A percentile compares a stretch with the other conserved stretches of the same genome.
phyloP scores from a whole-genome alignment of 2,329 filamentous ascomycete species.

The Septoria petroselini region DNA sequence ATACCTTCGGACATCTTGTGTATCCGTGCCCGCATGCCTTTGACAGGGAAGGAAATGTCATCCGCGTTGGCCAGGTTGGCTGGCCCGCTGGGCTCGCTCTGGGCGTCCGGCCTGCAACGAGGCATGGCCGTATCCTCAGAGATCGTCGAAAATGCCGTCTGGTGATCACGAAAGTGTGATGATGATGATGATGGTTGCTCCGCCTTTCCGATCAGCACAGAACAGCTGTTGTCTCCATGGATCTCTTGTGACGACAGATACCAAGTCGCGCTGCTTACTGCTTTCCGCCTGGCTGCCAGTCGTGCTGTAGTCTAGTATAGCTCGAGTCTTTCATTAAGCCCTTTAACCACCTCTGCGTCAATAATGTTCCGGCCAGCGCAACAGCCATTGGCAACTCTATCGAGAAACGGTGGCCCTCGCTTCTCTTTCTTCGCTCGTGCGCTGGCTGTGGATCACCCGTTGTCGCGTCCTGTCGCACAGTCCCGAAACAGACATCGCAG shows the following conservation, averaged over 20 bases:
- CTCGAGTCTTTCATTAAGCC: not conserved
- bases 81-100: too few relatives aligned
- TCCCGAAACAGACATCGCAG: conserved; percentile 8
- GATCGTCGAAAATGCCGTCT: too few relatives aligned
- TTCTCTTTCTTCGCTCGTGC: too few relatives aligned
- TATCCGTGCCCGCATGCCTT: not conserved
- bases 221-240: not conserved
- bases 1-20: too few relatives aligned
- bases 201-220: not conserved
- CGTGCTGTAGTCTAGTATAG: conserved; percentile 2
- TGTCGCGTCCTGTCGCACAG: conserved; percentile 1
- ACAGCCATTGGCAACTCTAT: conserved; percentile 10
- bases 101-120: not conserved
- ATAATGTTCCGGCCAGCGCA: conserved; percentile 6
- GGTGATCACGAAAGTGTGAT: too few relatives aligned
- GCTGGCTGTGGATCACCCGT: conserved; percentile 11
- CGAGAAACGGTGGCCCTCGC: not conserved
- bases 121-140: too few relatives aligned
- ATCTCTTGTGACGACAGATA: too few relatives aligned
- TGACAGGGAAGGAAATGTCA: not conserved
- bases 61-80: not conserved
- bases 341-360: too few relatives aligned
- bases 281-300: too few relatives aligned
- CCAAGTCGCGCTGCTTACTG: too few relatives aligned
- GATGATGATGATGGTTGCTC: too few relatives aligned